These are phyloP conservation scores for Lyophyllum atratum DNA, from an alignment of 768 basidiomycete species.

Conservation along the genomic window DNA sequence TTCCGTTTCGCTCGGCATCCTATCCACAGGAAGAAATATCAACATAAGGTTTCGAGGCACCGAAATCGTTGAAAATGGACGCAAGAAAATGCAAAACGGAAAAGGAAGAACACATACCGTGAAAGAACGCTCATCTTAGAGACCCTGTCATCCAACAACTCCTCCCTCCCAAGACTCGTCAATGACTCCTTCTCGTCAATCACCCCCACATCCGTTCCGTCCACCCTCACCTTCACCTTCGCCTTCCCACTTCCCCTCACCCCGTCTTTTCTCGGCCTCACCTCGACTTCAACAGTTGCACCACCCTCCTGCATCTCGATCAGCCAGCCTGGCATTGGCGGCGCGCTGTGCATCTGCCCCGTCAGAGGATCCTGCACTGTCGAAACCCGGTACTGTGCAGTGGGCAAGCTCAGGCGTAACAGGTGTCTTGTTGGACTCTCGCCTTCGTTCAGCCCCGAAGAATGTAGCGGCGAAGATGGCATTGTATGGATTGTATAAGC, in stretches of 20 bases:
- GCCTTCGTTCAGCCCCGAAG: constrained; percentile 53
- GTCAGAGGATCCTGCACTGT: constrained; percentile 83
- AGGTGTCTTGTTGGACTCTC: constrained; percentile 72
- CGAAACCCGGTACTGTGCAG: constrained; percentile 75
- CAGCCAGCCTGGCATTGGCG: constrained; percentile 74
- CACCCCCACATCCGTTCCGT: constrained; percentile 58
- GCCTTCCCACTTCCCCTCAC: constrained; percentile 27
- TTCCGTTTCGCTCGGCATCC: constrained; percentile 58
- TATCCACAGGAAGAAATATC: constrained; percentile 19
- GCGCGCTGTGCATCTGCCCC: constrained; percentile 60
- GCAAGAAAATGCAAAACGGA: constrained; percentile 9
- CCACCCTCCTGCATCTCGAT: constrained; percentile 56
- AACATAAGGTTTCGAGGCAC: background rate
- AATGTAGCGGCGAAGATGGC: constrained; percentile 81
- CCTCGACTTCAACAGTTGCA: constrained; percentile 52
- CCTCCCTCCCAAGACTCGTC: constrained; percentile 71
- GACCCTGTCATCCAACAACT: constrained; percentile 72
- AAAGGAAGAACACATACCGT: constrained; percentile 46
- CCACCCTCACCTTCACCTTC: constrained; percentile 38
- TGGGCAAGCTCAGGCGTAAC: constrained; percentile 77
- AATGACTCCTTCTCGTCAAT: constrained; percentile 77
- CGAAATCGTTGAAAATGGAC: background rate
- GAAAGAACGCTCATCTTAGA: constrained; percentile 67
- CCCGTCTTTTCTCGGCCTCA: constrained; percentile 44
- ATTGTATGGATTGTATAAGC: constrained; percentile 68